Evolutionary conservation across 139 green algal genomes (phyloP), one percentile per base, ranked within the genome.

Genomic region (Chlamydomonas sphaeroides): DNA sequence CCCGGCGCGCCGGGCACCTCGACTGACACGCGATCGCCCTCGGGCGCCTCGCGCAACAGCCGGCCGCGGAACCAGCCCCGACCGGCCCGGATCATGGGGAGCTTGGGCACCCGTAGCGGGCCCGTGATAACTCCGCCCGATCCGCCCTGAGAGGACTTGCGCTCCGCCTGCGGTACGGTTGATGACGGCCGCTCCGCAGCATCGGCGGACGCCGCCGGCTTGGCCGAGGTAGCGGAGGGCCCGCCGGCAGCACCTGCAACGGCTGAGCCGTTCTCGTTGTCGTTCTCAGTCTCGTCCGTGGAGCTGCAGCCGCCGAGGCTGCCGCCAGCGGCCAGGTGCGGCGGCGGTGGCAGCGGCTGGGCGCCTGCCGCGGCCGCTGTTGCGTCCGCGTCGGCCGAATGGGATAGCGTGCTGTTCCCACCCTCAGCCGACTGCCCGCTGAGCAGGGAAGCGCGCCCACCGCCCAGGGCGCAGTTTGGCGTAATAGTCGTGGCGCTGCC

Each of bases 11-110:
- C 77, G 5, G 77, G 65, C 33, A 84, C 63, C 41, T 84, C 77
- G 49, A 84, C 45, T 11, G 68, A 49, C 35, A 84, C 77, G 3
- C 77, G 48, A 28, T 59, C 17, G 6, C 36, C 65, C 30, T 75
- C 77, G 11, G 51, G 30, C 33, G 35, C 35, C 45, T 73, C 65
- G 2, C 77, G 63, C 28, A 84, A 26, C 36, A 84, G 65, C 36
- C 77, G 63, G 32, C 65, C 77, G 23, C 77, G 77, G 45, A 68
- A 84, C 77, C 77, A 84, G 35, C 65, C 65, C 48, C 65, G 35
- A 0, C 65, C 65, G 10, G 65, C 65, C 15, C 77, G 77, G 35
- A 84, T 70, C 77, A 84, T 84, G 65, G 77, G 77, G 65, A 84
- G 77, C 77, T 84, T 84, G 20, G 63, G 65, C 26, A 84, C 65